A percentile compares a stretch with the other conserved stretches of the same genome.
Evolutionary conservation across 331 rosid genomes (phyloP).

Genomic region (Telfairia occidentalis): DNA sequence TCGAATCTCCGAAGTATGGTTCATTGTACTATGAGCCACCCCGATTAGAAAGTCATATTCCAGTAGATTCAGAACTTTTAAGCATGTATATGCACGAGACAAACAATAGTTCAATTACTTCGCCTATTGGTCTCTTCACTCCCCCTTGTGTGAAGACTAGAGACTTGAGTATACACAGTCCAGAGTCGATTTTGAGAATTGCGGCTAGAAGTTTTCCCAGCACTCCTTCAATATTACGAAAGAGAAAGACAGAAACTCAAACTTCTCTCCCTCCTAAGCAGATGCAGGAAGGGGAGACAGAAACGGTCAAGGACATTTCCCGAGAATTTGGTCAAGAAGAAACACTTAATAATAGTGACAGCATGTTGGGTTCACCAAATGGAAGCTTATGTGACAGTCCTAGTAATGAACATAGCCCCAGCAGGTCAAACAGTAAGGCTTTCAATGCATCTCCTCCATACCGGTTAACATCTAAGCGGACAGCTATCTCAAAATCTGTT

Average conservation of each 20-base stretch:
- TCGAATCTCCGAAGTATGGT: conserved; percentile 44
- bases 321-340: conserved; percentile 27
- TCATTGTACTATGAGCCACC: conserved; percentile 74
- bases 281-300: conserved; percentile 25
- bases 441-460: conserved; percentile 94
- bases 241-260: conserved; percentile 45
- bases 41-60: conserved; percentile 35
- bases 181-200: conserved; percentile 72
- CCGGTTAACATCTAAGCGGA: conserved; percentile 69
- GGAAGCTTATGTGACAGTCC: conserved; percentile 39
- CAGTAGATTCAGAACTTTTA: conserved; percentile 40
- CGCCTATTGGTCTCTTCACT: conserved; percentile 64
- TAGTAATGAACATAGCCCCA: conserved; percentile 28
- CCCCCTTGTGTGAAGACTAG: conserved; percentile 65
- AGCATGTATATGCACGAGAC: conserved; percentile 27
- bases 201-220: conserved; percentile 81
- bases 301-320: conserved; percentile 19
- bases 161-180: conserved; percentile 41
- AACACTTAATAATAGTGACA: conserved; percentile 22
- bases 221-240: conserved; percentile 87
- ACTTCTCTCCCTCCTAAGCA: conserved; percentile 26
- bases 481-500: conserved; percentile 66
- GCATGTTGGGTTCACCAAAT: conserved; percentile 29
- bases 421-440: conserved; percentile 37
- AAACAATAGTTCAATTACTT: conserved; percentile 30